Conservation (phyloP, 495 filamentous ascomycete genomes). For the Paragyromitra xinjiangensis region DNA sequence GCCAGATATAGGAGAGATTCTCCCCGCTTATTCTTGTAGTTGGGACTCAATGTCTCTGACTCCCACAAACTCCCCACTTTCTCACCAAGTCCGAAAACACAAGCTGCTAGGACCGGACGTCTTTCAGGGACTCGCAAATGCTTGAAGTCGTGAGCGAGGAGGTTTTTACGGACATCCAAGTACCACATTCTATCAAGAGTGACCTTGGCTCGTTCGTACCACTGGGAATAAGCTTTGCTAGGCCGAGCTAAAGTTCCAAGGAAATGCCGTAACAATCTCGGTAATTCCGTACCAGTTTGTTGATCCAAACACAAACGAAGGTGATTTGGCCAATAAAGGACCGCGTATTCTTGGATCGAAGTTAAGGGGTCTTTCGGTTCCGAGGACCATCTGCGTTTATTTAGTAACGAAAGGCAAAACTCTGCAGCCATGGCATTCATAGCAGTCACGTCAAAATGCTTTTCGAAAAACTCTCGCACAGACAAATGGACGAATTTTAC, state of each 20-base stretch:
- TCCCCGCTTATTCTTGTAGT: neutral
- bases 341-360: neutral
- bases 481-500: constrained; percentile 37
- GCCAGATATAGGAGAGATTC: constrained; percentile 2
- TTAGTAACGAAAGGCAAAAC: constrained; percentile 14
- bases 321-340: constrained; percentile 3
- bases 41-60: neutral
- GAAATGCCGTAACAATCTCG: neutral
- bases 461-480: constrained; percentile 30
- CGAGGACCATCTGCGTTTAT: neutral
- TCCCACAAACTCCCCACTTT: neutral
- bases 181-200: neutral
- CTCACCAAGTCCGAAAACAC: neutral
- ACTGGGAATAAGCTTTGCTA: neutral
- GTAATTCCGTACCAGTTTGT: neutral
- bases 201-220: neutral
- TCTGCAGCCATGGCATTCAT: constrained; percentile 31
- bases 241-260: neutral
- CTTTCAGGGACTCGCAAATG: neutral
- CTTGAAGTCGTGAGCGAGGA: neutral
- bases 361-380: neutral
- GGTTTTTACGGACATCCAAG: neutral
- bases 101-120: neutral
- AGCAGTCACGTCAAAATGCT: neutral
- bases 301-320: neutral